These are phyloP conservation scores for Mucor racemosus DNA, from an alignment of 371 early-diverging fungal genomes.

Conservation along the genomic window DNA sequence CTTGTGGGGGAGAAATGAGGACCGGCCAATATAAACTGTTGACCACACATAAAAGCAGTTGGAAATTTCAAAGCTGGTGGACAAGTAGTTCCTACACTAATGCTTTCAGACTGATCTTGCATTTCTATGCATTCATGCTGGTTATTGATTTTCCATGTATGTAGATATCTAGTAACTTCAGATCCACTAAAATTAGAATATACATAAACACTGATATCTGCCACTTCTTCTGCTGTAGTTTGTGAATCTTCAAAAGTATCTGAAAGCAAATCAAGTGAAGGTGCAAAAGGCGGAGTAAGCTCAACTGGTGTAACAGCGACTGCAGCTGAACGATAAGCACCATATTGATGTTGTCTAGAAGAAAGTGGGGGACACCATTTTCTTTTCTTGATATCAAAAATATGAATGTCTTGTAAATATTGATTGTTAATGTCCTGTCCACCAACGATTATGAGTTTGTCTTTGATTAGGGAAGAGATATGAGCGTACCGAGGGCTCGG, in stretches of 20 bases:
- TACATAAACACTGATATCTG: conserved; percentile 46
- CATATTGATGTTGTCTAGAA: conserved; percentile 64
- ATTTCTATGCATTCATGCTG: conserved; percentile 39
- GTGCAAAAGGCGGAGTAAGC: conserved; percentile 31
- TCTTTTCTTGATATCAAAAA: conserved; percentile 59
- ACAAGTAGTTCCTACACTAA: conserved; percentile 45
- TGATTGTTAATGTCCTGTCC: conserved; percentile 72
- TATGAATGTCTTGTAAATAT: conserved; percentile 70
- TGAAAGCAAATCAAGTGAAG: conserved; percentile 22
- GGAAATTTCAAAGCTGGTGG: conserved; percentile 82
- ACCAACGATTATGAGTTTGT: conserved; percentile 66
- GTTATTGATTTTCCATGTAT: conserved; percentile 53
- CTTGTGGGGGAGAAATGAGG: conserved; percentile 63
- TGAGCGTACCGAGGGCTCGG: conserved; percentile 75
- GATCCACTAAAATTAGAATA: conserved; percentile 76
- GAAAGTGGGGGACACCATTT: conserved; percentile 59
- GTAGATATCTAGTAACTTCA: conserved; percentile 65
- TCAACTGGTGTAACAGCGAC: conserved; percentile 51
- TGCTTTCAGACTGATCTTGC: conserved; percentile 61
- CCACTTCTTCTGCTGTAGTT: conserved; percentile 3
- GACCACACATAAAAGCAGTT: conserved; percentile 64
- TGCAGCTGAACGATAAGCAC: conserved; percentile 73
- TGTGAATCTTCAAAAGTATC: conserved; percentile 16
- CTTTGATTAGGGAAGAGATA: conserved; percentile 56
- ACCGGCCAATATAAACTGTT: conserved; percentile 71